Conservation (phyloP, 331 rosid species). For the Saraca asoca region DNA sequence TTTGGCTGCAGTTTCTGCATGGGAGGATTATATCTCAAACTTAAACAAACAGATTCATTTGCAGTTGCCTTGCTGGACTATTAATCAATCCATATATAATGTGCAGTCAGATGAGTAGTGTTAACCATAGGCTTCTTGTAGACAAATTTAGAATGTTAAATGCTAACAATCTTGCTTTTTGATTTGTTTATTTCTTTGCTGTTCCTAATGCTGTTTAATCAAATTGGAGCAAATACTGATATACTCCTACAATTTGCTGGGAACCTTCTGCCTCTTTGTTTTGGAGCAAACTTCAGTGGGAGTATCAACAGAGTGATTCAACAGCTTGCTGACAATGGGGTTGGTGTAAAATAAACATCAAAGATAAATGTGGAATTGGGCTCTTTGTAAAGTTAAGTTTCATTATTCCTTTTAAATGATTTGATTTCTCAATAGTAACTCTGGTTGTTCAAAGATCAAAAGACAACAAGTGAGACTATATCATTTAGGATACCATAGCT, state of each 20-base stretch:
- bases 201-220: neutral
- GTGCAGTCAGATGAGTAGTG: slow-evolving; percentile 41
- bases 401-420: neutral
- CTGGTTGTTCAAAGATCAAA: too few relatives aligned
- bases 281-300: neutral
- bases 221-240: neutral
- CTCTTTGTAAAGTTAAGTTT: neutral
- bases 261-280: too few relatives aligned
- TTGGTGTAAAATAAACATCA: neutral
- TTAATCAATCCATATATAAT: slow-evolving; percentile 55
- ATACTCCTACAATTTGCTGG: too few relatives aligned
- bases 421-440: neutral
- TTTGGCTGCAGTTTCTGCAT: slow-evolving; percentile 43
- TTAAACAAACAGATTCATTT: slow-evolving; percentile 48
- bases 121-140: neutral
- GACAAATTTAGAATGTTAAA: slow-evolving; percentile 2
- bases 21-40: slow-evolving; percentile 54
- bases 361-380: neutral
- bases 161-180: neutral
- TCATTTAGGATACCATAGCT: too few relatives aligned
- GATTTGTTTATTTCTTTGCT: neutral
- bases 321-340: neutral
- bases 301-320: neutral
- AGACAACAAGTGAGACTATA: too few relatives aligned
- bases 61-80: slow-evolving; percentile 64